These are phyloP conservation scores for Clarireedia sp. DNA, from an alignment of 2,329 filamentous ascomycete species.

Conservation along the genomic window DNA sequence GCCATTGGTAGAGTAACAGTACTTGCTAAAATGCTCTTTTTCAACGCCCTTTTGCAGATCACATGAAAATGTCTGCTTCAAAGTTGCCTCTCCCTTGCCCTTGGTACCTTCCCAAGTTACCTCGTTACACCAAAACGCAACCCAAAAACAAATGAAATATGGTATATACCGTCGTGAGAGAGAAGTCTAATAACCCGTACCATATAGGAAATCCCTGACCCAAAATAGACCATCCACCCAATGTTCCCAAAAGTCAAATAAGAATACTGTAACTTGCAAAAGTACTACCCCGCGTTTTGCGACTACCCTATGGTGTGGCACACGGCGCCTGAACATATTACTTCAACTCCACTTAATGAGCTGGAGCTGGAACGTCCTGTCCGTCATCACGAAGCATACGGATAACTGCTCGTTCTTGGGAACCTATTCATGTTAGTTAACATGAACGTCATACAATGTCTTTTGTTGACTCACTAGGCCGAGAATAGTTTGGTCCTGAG, in stretches of 20 bases:
- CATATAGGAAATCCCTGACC: background rate
- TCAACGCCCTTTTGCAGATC: no score
- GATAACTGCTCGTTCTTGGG: slow-evolving; percentile 23
- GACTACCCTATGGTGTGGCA: slow-evolving; percentile 5
- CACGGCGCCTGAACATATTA: background rate
- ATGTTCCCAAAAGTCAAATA: background rate
- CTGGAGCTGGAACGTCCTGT: slow-evolving; percentile 15
- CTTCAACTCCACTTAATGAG: slow-evolving; percentile 1
- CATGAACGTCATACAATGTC: background rate
- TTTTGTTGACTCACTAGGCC: slow-evolving; percentile 20
- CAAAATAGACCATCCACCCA: background rate
- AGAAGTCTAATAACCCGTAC: background rate
- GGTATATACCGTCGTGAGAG: background rate
- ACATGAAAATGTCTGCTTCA: no score
- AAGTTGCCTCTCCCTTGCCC: no score
- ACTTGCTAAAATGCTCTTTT: no score
- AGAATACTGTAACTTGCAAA: background rate
- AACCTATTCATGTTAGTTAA: slow-evolving; percentile 19
- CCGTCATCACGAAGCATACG: slow-evolving; percentile 24
- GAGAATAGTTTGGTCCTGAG: slow-evolving; percentile 12
- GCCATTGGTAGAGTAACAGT: no score
- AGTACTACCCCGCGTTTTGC: slow-evolving; percentile 1
- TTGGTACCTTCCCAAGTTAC: no score
- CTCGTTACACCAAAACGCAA: no score
- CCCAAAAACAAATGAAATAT: background rate